A percentile compares a stretch with the other conserved stretches of the same genome.
These are phyloP conservation scores for Lycium barbarum DNA, from an alignment of 257 asterid species.

Conservation along the genomic window DNA sequence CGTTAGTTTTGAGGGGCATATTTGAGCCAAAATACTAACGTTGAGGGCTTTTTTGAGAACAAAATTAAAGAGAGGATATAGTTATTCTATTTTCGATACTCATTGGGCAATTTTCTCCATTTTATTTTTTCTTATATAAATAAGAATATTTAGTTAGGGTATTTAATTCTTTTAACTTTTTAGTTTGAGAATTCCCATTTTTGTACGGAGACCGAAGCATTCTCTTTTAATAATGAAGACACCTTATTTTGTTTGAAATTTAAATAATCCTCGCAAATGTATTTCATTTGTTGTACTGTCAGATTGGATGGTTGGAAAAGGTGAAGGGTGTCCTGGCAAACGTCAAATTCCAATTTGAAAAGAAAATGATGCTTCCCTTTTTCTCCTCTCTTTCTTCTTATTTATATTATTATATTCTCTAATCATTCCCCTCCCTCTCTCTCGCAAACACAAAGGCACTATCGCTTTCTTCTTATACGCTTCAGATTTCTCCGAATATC, in stretches of 20 bases:
- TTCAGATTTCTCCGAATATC: conserved; percentile 20
- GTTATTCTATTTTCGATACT: too few relatives aligned
- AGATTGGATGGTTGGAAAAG: background rate
- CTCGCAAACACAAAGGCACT: background rate
- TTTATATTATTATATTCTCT: background rate
- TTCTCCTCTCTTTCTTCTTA: background rate
- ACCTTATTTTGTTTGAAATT: too few relatives aligned
- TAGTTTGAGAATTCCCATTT: too few relatives aligned
- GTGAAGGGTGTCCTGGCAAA: too few relatives aligned
- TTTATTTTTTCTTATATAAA: too few relatives aligned
- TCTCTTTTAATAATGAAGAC: too few relatives aligned
- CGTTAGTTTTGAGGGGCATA: background rate
- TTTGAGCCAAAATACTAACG: background rate
- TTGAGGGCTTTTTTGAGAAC: background rate
- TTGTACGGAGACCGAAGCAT: too few relatives aligned
- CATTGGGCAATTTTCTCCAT: too few relatives aligned
- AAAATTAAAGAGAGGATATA: too few relatives aligned
- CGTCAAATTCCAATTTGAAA: background rate
- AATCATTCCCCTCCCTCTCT: background rate
- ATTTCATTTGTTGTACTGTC: background rate
- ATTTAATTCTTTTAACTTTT: too few relatives aligned
- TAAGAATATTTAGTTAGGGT: too few relatives aligned
- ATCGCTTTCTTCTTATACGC: conserved; percentile 36
- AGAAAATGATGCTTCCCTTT: background rate
- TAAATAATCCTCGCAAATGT: too few relatives aligned